Evolutionary conservation across 202 grass and related monocot species (phyloP), one percentile per base, ranked within the genome.

Genomic region (Zoysia matrella): DNA sequence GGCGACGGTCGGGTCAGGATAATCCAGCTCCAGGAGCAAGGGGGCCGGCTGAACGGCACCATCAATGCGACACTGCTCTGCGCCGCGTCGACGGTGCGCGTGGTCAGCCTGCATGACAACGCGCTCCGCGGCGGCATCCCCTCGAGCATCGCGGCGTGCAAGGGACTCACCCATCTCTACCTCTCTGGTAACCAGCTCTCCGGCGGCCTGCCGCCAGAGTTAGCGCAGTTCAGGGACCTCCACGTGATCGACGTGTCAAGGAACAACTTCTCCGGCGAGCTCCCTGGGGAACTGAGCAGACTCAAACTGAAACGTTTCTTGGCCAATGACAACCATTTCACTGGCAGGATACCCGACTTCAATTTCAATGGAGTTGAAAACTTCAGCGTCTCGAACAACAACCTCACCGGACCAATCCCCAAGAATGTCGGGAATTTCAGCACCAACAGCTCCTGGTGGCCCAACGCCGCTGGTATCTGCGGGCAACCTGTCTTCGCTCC

Each of bases 201-300:
- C 8, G 91, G 91, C 4, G 3, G 0, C 66, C 75, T 93, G 11
- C 91, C 91, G 39, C 4, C 53, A 1, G 80, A 75, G 0, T 48
- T 90, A 48, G n/a, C 15, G 7, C 30, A 7, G 30, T 5, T 85
- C 0, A 12, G 22, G 2, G 44, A 15, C 3, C 84, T 89, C 44
- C 11, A 3, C 1, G 63, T 83, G 50, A 43, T 93, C 16, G 7
- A 86, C 7, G 51, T 93, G 2, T 71, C 82, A 52, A 39, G 60
- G 3, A 93, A 93, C 76, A 39, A 53, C 76, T 84, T 93, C 71
- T 88, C 91, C 44, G 88, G 91, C 13, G 61, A 86, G 72, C 4
- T 93, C 30, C 88, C 88, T 14, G 6, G 0, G 0, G 67, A n/a
- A 1, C 71, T 90, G 15, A 0, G 57, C 10, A 75, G n/a, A 22